Evolutionary conservation across 352 stramenopile genomes (phyloP).

Genomic region (Pythium inflatum): DNA sequence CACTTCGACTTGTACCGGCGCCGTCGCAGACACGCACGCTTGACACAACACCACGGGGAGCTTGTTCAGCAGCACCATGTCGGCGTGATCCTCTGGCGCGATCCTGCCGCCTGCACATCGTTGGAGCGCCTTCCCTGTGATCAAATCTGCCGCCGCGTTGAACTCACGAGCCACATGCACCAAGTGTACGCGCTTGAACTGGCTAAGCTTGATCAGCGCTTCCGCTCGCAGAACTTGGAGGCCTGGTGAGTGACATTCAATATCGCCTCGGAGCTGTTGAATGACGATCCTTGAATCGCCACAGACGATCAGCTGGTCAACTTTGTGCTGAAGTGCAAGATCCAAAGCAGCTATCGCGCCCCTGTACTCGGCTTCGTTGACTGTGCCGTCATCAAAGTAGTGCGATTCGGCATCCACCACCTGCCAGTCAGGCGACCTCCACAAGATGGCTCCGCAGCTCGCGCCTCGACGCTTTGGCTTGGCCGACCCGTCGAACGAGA

Average conservation of each 20-base stretch:
- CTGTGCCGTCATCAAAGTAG: slow-evolving; percentile 20
- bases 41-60: not conserved
- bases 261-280: slow-evolving; percentile 30
- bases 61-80: not conserved
- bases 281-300: slow-evolving; percentile 31
- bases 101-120: not conserved
- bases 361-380: slow-evolving; percentile 34
- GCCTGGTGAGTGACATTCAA: slow-evolving; percentile 25
- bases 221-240: slow-evolving; percentile 16
- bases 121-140: slow-evolving; percentile 20
- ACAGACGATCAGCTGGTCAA: slow-evolving; percentile 22
- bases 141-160: slow-evolving; percentile 25
- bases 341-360: slow-evolving; percentile 9
- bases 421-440: slow-evolving; percentile 5
- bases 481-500: slow-evolving; percentile 31
- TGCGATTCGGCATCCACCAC: not conserved
- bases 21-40: not conserved
- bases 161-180: slow-evolving; percentile 21
- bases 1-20: not conserved
- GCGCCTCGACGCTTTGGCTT: slow-evolving; percentile 19
- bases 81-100: not conserved
- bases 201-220: not conserved
- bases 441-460: slow-evolving; percentile 27
- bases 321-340: not conserved
- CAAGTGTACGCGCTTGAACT: slow-evolving; percentile 5